Conservation (phyloP, 805 yeast genomes). For the Candida andamanensis region DNA sequence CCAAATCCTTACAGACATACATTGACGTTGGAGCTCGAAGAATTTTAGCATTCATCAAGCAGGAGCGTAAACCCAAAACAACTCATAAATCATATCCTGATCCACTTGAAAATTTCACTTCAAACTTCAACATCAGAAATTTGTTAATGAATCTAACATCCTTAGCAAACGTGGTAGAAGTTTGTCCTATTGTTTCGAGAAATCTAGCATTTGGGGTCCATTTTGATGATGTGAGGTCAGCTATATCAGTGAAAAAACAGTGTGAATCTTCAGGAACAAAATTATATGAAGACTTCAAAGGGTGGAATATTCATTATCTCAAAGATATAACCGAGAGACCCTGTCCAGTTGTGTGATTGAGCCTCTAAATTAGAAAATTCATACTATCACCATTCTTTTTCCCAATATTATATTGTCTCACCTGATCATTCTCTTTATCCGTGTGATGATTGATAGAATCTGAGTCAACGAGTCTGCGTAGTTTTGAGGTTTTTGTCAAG, state of each 20-base stretch:
- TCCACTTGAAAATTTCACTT: conserved; percentile 28
- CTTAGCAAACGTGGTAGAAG: conserved; percentile 58
- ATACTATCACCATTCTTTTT: conserved; percentile 8
- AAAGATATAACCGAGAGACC: conserved; percentile 61
- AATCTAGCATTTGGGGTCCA: conserved; percentile 58
- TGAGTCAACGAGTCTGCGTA: conserved; percentile 44
- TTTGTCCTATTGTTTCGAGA: conserved; percentile 62
- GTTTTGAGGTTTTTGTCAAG: conserved; percentile 57
- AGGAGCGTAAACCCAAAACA: too few species aligned
- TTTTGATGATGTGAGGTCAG: conserved; percentile 53
- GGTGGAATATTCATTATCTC: conserved; percentile 65
- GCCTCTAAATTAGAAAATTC: conserved; percentile 10
- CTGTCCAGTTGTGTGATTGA: conserved; percentile 20
- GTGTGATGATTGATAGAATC: conserved; percentile 11
- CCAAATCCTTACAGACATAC: conserved; percentile 22
- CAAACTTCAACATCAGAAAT: conserved; percentile 39
- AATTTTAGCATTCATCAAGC: conserved; percentile 41
- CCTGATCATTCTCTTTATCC: conserved; percentile 7
- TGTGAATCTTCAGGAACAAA: conserved; percentile 27
- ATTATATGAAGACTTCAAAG: conserved; percentile 43
- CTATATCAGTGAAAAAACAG: conserved; percentile 52
- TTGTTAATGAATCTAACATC: conserved; percentile 45
- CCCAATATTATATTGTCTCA: conserved; percentile 8
- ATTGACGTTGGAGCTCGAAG: conserved; percentile 50
- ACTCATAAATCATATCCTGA: too few species aligned